Conservation (phyloP, 2,329 filamentous ascomycete species). For the Fusarium beomiforme region DNA sequence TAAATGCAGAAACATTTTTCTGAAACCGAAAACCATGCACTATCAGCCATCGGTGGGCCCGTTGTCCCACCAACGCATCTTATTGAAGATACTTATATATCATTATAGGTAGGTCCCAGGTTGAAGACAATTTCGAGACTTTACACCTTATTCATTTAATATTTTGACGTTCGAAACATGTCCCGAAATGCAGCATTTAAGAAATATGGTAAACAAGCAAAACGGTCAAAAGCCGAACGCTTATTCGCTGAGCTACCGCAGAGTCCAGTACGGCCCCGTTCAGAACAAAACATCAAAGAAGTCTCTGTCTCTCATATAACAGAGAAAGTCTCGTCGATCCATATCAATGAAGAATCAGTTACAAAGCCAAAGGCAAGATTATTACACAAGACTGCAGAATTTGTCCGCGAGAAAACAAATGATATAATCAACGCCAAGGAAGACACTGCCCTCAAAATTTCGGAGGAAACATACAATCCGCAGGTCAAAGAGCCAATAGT, state of each 20-base stretch:
- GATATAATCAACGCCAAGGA: conserved; percentile 9
- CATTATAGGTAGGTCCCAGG: neutral
- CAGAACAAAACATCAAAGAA: conserved; percentile 16
- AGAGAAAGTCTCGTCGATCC: conserved; percentile 48
- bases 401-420: conserved; percentile 16
- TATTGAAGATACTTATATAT: neutral
- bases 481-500: conserved; percentile 1
- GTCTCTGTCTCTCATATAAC: conserved; percentile 48
- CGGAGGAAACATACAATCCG: neutral
- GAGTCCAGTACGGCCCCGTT: conserved; percentile 55
- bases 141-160: neutral
- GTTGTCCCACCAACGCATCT: conserved; percentile 41
- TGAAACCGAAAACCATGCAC: too few species aligned
- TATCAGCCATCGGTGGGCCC: neutral
- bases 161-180: conserved; percentile 50
- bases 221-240: conserved; percentile 57
- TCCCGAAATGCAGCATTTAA: conserved; percentile 54
- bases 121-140: neutral
- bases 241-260: conserved; percentile 63
- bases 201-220: conserved; percentile 63
- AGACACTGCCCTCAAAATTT: neutral
- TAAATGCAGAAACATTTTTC: too few species aligned
- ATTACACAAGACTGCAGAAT: neutral
- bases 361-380: conserved; percentile 28
- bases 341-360: conserved; percentile 36